Conservation (phyloP, 192 early-diverging fungal species). For the Coemansia sp. region DNA sequence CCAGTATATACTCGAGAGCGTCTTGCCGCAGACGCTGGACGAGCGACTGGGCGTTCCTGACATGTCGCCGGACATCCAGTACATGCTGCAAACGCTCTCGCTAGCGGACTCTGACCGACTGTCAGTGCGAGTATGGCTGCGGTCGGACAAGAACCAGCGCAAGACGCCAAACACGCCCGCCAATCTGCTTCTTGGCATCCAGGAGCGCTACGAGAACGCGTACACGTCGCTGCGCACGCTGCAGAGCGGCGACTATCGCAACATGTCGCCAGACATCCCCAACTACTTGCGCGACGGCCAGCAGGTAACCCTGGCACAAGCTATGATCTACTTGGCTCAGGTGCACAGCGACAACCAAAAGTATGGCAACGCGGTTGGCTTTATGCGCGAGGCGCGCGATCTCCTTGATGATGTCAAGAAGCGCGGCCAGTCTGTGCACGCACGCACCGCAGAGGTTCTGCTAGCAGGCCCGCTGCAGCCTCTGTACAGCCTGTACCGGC, state of each 20-base stretch:
- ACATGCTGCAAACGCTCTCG: slow-evolving; percentile 53
- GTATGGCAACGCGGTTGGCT: slow-evolving; percentile 52
- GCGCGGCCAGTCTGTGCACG: slow-evolving; percentile 46
- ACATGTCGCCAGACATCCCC: slow-evolving; percentile 44
- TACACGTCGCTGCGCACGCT: slow-evolving; percentile 33
- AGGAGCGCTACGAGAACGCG: slow-evolving; percentile 49
- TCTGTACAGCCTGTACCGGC: slow-evolving; percentile 49
- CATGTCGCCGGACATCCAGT: slow-evolving; percentile 52
- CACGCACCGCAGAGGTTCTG: slow-evolving; percentile 40
- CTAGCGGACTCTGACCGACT: slow-evolving; percentile 55
- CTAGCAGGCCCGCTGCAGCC: slow-evolving; percentile 44
- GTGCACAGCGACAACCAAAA: slow-evolving; percentile 54
- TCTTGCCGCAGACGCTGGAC: slow-evolving; percentile 33
- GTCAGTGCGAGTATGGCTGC: slow-evolving; percentile 53
- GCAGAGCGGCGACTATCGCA: slow-evolving; percentile 51
- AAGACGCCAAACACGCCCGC: slow-evolving; percentile 52
- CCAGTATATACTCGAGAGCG: slow-evolving; percentile 43
- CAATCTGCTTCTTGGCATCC: slow-evolving; percentile 51
- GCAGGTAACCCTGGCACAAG: slow-evolving; percentile 50
- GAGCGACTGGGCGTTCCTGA: slow-evolving; percentile 43
- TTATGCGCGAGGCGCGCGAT: slow-evolving; percentile 55
- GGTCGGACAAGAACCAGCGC: slow-evolving; percentile 43
- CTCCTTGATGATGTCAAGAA: slow-evolving; percentile 42
- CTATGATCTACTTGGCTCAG: slow-evolving; percentile 54
- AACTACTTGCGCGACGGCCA: slow-evolving; percentile 57